phyloP scores from a whole-genome alignment of 1,139 yeast genomes.

The Yamadazyma spencermartinsiae region DNA sequence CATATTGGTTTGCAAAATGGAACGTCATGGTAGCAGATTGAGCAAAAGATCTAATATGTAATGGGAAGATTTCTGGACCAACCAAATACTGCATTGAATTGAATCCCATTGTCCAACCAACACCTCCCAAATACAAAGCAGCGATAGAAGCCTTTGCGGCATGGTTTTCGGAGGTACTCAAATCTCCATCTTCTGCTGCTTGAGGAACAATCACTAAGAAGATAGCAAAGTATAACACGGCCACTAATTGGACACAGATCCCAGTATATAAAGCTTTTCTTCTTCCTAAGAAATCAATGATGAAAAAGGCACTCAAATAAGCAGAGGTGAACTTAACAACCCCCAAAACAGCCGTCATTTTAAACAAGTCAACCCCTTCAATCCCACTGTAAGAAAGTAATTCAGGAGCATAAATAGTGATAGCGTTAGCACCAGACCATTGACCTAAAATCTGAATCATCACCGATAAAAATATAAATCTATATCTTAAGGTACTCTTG shows the following conservation, averaged over 20 bases:
- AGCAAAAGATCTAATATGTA: conserved; percentile 54
- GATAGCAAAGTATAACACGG: conserved; percentile 43
- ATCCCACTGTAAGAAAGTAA: conserved; percentile 54
- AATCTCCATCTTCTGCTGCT: conserved; percentile 30
- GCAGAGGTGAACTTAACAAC: conserved; percentile 48
- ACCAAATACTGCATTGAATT: conserved; percentile 59
- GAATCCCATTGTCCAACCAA: conserved; percentile 66
- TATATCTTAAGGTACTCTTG: conserved; percentile 40
- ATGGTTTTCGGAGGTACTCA: conserved; percentile 29
- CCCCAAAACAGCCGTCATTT: conserved; percentile 51
- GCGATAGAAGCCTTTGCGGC: conserved; percentile 56
- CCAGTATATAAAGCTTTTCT: conserved; percentile 42
- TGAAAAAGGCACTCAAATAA: conserved; percentile 46
- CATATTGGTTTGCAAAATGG: conserved; percentile 62
- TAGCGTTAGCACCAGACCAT: conserved; percentile 64
- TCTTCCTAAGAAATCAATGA: conserved; percentile 50
- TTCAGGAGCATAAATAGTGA: conserved; percentile 60
- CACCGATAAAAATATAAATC: conserved; percentile 45
- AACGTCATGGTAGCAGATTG: conserved; percentile 56
- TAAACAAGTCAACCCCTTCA: conserved; percentile 32
- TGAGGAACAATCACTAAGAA: conserved; percentile 49
- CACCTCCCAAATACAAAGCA: conserved; percentile 52
- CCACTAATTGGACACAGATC: conserved; percentile 31
- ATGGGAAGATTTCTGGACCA: conserved; percentile 60
- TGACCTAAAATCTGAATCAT: conserved; percentile 55